phyloP scores from a whole-genome alignment of 2,329 filamentous ascomycete genomes.

The Colletotrichum graminicola region DNA sequence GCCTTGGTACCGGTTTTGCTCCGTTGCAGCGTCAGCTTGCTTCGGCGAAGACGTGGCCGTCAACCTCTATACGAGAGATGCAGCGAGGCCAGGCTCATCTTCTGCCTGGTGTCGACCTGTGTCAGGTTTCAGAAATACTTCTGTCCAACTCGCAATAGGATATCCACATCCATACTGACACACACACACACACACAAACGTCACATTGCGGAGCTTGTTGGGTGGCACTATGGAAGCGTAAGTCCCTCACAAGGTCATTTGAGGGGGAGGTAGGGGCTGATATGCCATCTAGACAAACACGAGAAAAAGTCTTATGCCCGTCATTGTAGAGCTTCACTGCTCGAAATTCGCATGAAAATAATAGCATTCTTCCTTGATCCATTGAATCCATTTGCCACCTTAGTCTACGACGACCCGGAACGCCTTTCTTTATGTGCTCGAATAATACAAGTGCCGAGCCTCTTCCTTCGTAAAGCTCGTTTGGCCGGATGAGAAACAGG shows the following conservation, averaged over 20 bases:
- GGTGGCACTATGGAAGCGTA: background rate
- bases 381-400: slow-evolving; percentile 10
- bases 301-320: background rate
- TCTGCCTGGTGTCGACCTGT: background rate
- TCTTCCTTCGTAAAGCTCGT: background rate
- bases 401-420: slow-evolving; percentile 18
- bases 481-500: background rate
- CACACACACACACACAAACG: background rate
- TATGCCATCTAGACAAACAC: background rate
- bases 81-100: background rate
- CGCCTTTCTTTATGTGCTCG: slow-evolving; percentile 31
- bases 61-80: background rate
- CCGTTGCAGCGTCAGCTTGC: background rate
- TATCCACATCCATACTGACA: background rate
- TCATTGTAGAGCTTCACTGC: background rate
- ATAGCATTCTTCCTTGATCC: slow-evolving; percentile 14
- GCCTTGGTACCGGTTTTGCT: background rate
- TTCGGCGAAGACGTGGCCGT: background rate
- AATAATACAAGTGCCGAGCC: slow-evolving; percentile 29
- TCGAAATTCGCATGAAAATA: slow-evolving; percentile 2
- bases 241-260: background rate
- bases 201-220: background rate
- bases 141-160: background rate
- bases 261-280: background rate
- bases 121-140: background rate